A percentile compares a stretch with the other conserved stretches of the same genome.
Conservation (phyloP, 495 filamentous ascomycete species). For the Evansstolkia leycettana region DNA sequence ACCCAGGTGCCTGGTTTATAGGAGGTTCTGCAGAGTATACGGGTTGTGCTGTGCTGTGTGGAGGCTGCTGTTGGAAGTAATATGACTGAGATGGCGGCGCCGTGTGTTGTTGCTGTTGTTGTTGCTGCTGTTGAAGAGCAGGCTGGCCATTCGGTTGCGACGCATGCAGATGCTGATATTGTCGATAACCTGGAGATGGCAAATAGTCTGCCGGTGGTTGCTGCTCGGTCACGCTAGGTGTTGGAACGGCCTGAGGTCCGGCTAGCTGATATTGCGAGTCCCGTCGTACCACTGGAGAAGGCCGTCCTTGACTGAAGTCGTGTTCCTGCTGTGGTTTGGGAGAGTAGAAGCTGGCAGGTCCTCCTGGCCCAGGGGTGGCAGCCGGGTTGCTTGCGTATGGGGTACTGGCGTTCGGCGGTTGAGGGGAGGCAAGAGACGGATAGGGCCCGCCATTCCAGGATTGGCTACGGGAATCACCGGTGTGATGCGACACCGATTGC, state of each 20-base stretch:
- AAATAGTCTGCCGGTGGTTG: conserved; percentile 13
- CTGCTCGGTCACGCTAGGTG: conserved; percentile 18
- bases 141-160: conserved; percentile 12
- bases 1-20: conserved; percentile 37
- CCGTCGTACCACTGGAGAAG: conserved; percentile 9
- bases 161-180: conserved; percentile 14
- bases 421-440: conserved; percentile 18
- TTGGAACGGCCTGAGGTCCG: conserved; percentile 7
- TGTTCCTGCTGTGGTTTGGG: conserved; percentile 12
- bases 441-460: conserved; percentile 20
- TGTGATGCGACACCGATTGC: conserved; percentile 14
- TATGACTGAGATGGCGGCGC: conserved; percentile 23
- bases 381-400: conserved; percentile 12
- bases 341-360: conserved; percentile 21
- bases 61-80: conserved; percentile 32
- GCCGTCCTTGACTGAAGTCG: conserved; percentile 9
- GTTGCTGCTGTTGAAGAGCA: conserved; percentile 8
- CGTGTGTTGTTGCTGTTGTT: conserved; percentile 16
- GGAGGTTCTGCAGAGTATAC: conserved; percentile 21
- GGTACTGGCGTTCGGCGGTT: conserved; percentile 3
- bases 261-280: conserved; percentile 21
- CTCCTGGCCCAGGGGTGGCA: conserved; percentile 9
- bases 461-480: conserved; percentile 6
- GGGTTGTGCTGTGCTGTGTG: conserved; percentile 28
- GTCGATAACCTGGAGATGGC: conserved; percentile 20